Base-by-base conservation (phyloP, 768 basidiomycete species). In the Omphalotus guepiniiformis region DNA sequence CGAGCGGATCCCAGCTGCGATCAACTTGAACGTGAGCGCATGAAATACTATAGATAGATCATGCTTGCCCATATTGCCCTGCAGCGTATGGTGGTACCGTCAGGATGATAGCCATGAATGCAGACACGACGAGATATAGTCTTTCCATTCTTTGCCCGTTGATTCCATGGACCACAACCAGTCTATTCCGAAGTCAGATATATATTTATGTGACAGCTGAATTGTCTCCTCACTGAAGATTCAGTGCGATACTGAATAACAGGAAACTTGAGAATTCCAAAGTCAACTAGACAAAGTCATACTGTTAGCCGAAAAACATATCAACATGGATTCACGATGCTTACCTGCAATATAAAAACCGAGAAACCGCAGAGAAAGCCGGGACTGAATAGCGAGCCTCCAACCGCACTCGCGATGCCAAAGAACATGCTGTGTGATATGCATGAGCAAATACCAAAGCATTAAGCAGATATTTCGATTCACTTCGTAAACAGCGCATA, bases 231-330 rank as follows among this genome's bases (percentile, higher is more conserved):
- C 35, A 59, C 58, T 55, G 56, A 26, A 57, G 52, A 39, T 59
- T 59, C 4, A 59, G 51, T 6, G 58, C 56, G 27, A 59, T 54
- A n/a, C 41, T 50, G 29, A 59, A 54, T 2, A 59, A 45, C 1
- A 59, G 51, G 22, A 55, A 59, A 39, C 56, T 53, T 19, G 58
- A 59, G 9, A 59, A 28, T 37, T 59, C 41, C 7, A 59, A 49
- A 6, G 54, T 57, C 6, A 53, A 41, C 54, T 55, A 36, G 4
- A 27, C 9, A 25, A 18, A 22, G 3, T 16, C 26, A 45, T 15
- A 35, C 3, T 25, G 16, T 13, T 37, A 30, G 15, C 4, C n/a
- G 6, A 21, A 25, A 35, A 28, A 36, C 15, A 21, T 8, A 15
- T 22, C 15, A 21, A 19, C 5, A 1, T 4, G 4, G 30, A 13